Percentiles rank a stretch among this genome's conserved stretches.
phyloP scores from a whole-genome alignment of 2,329 filamentous ascomycete genomes.

The Microdochium nivale region DNA sequence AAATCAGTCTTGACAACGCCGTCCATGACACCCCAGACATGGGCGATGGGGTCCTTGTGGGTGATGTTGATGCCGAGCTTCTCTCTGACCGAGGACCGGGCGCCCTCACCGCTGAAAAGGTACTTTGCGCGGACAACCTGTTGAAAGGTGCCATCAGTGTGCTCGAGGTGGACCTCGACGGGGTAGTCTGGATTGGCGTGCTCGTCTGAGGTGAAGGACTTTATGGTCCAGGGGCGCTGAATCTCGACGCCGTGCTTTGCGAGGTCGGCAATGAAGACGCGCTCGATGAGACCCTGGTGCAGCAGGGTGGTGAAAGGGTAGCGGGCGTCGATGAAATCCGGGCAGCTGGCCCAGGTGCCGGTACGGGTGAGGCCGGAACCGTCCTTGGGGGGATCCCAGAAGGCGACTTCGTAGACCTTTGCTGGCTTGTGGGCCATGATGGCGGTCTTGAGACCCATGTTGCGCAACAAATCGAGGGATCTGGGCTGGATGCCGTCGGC shows the following conservation, averaged over 20 bases:
- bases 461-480: slow-evolving; percentile 76
- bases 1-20: slow-evolving; percentile 65
- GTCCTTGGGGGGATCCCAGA: slow-evolving; percentile 57
- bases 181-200: slow-evolving; percentile 57
- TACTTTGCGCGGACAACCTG: slow-evolving; percentile 65
- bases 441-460: slow-evolving; percentile 80
- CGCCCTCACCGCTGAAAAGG: slow-evolving; percentile 63
- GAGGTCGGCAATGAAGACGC: slow-evolving; percentile 59
- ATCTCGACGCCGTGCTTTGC: slow-evolving; percentile 51
- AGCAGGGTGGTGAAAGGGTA: slow-evolving; percentile 64
- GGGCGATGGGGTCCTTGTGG: slow-evolving; percentile 59
- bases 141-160: slow-evolving; percentile 61
- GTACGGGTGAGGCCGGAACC: slow-evolving; percentile 54
- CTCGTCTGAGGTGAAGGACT: slow-evolving; percentile 50
- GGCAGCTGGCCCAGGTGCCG: slow-evolving; percentile 79
- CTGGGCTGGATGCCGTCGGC: slow-evolving; percentile 90
- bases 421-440: slow-evolving; percentile 86
- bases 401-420: slow-evolving; percentile 71
- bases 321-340: slow-evolving; percentile 67
- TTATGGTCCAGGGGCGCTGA: slow-evolving; percentile 58
- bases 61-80: slow-evolving; percentile 63
- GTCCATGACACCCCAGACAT: slow-evolving; percentile 73
- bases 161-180: slow-evolving; percentile 68
- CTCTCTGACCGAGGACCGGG: slow-evolving; percentile 56
- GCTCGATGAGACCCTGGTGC: slow-evolving; percentile 65